phyloP scores from a whole-genome alignment of 2,329 filamentous ascomycete species.

The Emmonsia crescens region DNA sequence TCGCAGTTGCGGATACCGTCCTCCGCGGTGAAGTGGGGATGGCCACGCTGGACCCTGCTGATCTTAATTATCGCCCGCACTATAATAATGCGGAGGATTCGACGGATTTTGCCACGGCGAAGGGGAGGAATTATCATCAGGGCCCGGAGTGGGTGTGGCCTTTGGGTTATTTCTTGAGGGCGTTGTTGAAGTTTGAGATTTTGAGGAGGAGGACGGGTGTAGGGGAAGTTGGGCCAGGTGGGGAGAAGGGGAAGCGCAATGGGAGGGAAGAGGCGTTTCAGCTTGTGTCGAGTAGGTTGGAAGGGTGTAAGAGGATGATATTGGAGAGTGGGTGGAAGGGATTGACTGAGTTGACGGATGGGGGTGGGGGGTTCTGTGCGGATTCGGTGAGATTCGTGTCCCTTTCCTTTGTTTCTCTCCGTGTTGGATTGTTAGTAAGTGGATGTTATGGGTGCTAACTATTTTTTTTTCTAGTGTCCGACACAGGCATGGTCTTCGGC shows the following conservation, averaged over 20 bases:
- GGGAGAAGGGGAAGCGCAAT: background rate
- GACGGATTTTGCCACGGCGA: slow-evolving; percentile 78
- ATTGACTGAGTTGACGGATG: slow-evolving; percentile 84
- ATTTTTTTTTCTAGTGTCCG: slow-evolving; percentile 51
- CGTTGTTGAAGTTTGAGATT: slow-evolving; percentile 82
- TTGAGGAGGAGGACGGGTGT: slow-evolving; percentile 54
- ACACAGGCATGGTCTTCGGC: slow-evolving; percentile 95
- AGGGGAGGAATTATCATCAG: slow-evolving; percentile 96
- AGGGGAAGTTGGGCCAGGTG: slow-evolving; percentile 46
- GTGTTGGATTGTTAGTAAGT: slow-evolving; percentile 1
- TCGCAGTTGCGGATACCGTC: slow-evolving; percentile 67
- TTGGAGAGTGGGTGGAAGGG: slow-evolving; percentile 75
- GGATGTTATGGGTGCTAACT: slow-evolving; percentile 9
- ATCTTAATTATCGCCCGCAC: slow-evolving; percentile 87
- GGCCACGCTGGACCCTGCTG: slow-evolving; percentile 85
- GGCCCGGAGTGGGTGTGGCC: slow-evolving; percentile 98
- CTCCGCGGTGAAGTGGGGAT: slow-evolving; percentile 85
- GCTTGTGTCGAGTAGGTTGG: slow-evolving; percentile 75
- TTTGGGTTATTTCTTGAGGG: slow-evolving; percentile 87
- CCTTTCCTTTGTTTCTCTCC: background rate
- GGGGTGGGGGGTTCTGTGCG: slow-evolving; percentile 67
- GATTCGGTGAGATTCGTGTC: slow-evolving; percentile 62
- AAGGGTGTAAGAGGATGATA: slow-evolving; percentile 77
- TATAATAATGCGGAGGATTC: slow-evolving; percentile 95
- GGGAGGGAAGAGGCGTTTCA: slow-evolving; percentile 78